Evolutionary conservation across 495 filamentous ascomycete species (phyloP), one percentile per base, ranked within the genome.

Genomic region (Xylaria flabelliformis): DNA sequence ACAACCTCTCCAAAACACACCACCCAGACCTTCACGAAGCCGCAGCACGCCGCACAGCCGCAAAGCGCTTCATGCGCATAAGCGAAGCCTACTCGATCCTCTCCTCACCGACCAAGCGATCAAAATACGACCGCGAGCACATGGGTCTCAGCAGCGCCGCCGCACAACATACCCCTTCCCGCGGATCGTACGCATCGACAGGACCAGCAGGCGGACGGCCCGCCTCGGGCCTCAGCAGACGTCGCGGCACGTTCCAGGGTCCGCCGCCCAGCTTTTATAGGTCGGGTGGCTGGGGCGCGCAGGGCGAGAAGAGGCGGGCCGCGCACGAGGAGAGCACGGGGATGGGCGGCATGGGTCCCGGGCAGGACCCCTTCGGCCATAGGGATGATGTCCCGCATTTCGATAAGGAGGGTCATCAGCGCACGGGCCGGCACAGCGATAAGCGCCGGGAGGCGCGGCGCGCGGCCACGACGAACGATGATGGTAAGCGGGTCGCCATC

Each of bases 11-110:
- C 82, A 96, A 97, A 83, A 81, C 84, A 64, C 92, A 97, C 89
- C 96, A 99, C 85, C 96, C 96, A 17, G 96, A 99, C 88, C 91
- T 88, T 82, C 96, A 98, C 86, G 93, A 87, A 70, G 62, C 83
- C 71, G 91, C 97, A 83, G 91, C 92, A 1, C 79, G 85, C 72
- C 62, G 70, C 24, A 17, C 41, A 2, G 93, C 96, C 70, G 83
- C 90, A 26, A 77, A 85, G 44, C 93, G 91, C 79, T 99, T 99
- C 88, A 89, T 95, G 82, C 84, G 87, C 72, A 92, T 99, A 79
- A 91, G 88, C 80, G 91, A 94, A 79, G 95, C 96, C 76, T 98
- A 98, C 87, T 85, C 91, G 62, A 80, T 91, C 55, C 93, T 99
- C 56, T 85, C 88, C 62, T 88, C 90, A 77, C 82, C 90, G 53